Conservation (phyloP, 2,329 filamentous ascomycete genomes). For the Aspergillus sclerotialis region DNA sequence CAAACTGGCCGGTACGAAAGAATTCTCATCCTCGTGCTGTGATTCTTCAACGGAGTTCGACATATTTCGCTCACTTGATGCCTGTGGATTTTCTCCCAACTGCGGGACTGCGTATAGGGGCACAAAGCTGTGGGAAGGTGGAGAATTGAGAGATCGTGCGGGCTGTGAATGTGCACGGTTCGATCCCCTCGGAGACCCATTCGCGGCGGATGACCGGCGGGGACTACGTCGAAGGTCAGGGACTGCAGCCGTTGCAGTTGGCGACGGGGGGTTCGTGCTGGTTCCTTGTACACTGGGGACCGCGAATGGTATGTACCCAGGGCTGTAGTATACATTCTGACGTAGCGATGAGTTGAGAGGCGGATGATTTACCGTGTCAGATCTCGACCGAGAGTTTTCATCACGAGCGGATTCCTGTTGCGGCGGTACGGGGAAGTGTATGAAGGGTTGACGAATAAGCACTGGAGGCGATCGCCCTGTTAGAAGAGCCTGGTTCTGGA, state of each 20-base stretch:
- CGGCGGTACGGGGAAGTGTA: conserved; percentile 33
- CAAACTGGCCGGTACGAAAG: conserved; percentile 24
- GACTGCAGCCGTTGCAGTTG: conserved; percentile 30
- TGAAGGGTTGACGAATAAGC: conserved; percentile 35
- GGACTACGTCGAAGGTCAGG: conserved; percentile 40
- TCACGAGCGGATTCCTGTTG: conserved; percentile 27
- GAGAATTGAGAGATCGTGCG: conserved; percentile 36
- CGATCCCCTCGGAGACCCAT: conserved; percentile 34
- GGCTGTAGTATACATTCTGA: conserved; percentile 28
- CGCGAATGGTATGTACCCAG: conserved; percentile 31
- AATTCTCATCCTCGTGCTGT: conserved; percentile 26
- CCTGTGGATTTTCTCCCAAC: conserved; percentile 21
- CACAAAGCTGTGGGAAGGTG: conserved; percentile 22
- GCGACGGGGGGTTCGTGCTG: conserved; percentile 41
- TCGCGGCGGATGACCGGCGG: conserved; percentile 38
- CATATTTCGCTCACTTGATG: conserved; percentile 22
- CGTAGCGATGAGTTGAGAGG: conserved; percentile 25
- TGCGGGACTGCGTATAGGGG: conserved; percentile 27
- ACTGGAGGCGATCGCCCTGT: conserved; percentile 33
- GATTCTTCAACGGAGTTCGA: conserved; percentile 27
- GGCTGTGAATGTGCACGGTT: conserved; percentile 45
- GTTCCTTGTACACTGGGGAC: conserved; percentile 29
- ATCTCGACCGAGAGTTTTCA: conserved; percentile 29
- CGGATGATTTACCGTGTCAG: conserved; percentile 31
- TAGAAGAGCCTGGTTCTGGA: conserved; percentile 39